Base-by-base conservation (phyloP, 1,284 basidiomycete genomes). In the Papiliotrema laurentii region DNA sequence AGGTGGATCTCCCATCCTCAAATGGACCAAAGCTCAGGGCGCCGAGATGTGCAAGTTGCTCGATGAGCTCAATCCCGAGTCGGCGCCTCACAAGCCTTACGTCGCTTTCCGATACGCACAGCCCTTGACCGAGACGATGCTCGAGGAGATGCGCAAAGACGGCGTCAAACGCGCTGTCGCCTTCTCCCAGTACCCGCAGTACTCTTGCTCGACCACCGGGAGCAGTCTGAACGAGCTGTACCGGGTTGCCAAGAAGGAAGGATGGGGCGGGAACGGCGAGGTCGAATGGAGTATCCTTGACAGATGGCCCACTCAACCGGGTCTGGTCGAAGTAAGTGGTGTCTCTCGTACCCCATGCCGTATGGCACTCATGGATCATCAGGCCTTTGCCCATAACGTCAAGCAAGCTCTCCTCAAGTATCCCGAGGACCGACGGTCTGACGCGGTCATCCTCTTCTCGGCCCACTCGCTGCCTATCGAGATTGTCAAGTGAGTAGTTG, bases 121-220 rank as follows among this genome's bases (percentile, higher is more conserved):
- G 37, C 96, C 94, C 1, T 76, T 97, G 51, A 97, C 93, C 28
- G 84, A 88, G 61, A 84, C 85, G 61, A 85, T 87, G 22, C 80
- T 90, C 19, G 81, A 79, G 49, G 83, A 90, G 72, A 87, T 99
- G 86, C 85, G 83, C 72, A 80, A 77, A 45, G 96, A 98, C 68
- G 91, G 93, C 19, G 91, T 99, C 30, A 86, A 81, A 67, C 80
- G 93, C 49, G 96, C 94, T 0, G 80, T 99, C 22, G 96, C 93
- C 19, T 98, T 99, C 76, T 91, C 90, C 2, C 96, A 99, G 75
- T 99, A 99, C 71, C 96, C 96, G 1, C 96, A 99, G 73, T 99
- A 99, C 76, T 91, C 87, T 64, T 98, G 96, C 75, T 92, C 88
- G 56, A 99, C 96, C 4, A 98, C 96, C 0, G 96, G 96, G 34